Base-by-base conservation (phyloP, 805 yeast species). In the Saccharomycopsis oosterbeekiorum region DNA sequence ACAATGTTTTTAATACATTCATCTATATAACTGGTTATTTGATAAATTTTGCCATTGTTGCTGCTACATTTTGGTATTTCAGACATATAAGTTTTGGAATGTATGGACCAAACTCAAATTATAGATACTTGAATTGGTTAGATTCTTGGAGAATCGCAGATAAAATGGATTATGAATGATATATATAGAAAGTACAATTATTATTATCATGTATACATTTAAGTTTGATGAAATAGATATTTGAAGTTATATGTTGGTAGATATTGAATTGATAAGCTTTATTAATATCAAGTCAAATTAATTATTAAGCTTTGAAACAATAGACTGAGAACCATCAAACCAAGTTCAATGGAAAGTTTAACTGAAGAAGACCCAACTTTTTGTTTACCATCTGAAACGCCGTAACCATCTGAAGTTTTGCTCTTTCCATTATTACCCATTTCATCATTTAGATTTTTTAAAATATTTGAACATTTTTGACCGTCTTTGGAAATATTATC, bases 31-130 rank as follows among this genome's bases (percentile, higher is more conserved):
- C 40, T 66, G 4, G 56, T 64, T 43, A 67, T 82, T 26, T 85
- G 78, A 69, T 62, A 67, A 2, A 56, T 69, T 1, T 71, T 78
- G 60, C 80, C 78, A 65, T 68, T 70, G 1, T 64, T 72, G 39
- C 81, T 55, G 80, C 78, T 1, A 75, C 78, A 11, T 88, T 86
- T 76, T 78, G 81, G 77, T 74, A 80, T 66, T 84, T 82, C 64
- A 76, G 82, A 64, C 85, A 85, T 64, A 71, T 86, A 17, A 77
- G 88, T 29, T 79, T 84, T 63, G 96, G 96, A 56, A 81, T 88
- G 87, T 73, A 66, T 10, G 84, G 84, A 11, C 74, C 77, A 34
- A 66, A 73, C 5, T 59, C 65, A 0, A 65, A 76, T 3, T 82
- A 70, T 64, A 65, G 65, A 36, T 73, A 81, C 67, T 68, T 83